Base-by-base conservation (phyloP, 23 red algal genomes). In the Agarophyton chilense region DNA sequence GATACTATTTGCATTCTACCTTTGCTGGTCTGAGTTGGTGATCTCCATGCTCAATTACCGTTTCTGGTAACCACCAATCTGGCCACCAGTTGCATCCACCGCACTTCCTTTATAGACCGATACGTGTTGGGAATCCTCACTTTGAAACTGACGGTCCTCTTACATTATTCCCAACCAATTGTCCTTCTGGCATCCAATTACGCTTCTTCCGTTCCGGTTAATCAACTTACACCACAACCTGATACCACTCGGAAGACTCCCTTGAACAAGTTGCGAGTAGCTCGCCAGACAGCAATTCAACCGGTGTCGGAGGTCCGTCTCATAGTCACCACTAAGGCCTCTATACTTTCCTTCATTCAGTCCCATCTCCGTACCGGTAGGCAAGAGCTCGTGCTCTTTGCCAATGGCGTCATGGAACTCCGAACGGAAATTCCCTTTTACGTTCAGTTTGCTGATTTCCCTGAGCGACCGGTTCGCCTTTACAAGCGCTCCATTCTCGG, bases 331-430 rank as follows among this genome's bases (percentile, higher is more conserved):
- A 65, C 79, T 33, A 40, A 83, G 58, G 52, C 57, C 55, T 29
- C 52, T 45, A 31, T 22, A 10, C 57, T 83, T 0, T 0, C n/a
- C 17, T 83, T 64, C 57, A 41, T 83, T 39, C 79, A 83, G 28
- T 45, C 2, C 22, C 46, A 83, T 29, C 1, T 32, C 55, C 53
- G 57, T 46, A 44, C 57, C 56, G 79, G 31, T 51, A 18, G 47
- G 75, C 50, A 53, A 18, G 50, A 79, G 38, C n/a, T 79, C 0
- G 24, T 22, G 42, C 75, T 79, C 39, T 31, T 79, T 39, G 42
- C 75, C 26, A 79, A 79, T 47, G 75, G 52, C 0, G 33, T 79
- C 50, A 79, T 79, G 75, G 47, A 79, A 44, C 26, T 79, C 41
- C 28, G 26, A 22, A 18, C 40, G 50, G 47, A 54, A 17, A 24